These are phyloP conservation scores for Kwoniella pini DNA, from an alignment of 768 basidiomycete species.

Conservation along the genomic window DNA sequence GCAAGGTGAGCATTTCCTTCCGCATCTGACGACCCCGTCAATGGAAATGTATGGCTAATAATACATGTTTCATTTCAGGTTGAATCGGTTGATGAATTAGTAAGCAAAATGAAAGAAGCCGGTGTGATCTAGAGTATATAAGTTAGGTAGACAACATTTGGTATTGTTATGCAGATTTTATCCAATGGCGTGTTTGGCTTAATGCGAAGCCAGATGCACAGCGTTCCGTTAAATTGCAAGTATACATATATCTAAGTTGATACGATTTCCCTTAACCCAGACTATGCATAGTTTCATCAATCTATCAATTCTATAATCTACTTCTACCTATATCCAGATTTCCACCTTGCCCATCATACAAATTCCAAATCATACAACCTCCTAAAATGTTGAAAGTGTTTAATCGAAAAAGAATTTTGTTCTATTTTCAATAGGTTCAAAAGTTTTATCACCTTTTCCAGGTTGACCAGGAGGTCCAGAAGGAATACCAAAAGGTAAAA, in stretches of 20 bases:
- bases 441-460: conserved; percentile 40
- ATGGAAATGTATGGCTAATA: no score
- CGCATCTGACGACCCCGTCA: no score
- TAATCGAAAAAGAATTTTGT: conserved; percentile 47
- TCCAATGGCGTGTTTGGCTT: no score
- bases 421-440: conserved; percentile 50
- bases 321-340: not conserved
- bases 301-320: no score
- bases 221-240: no score
- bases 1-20: conserved; percentile 64
- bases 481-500: conserved; percentile 54
- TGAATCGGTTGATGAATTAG: conserved; percentile 80
- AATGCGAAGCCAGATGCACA: no score
- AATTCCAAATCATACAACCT: not conserved
- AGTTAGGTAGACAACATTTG: no score
- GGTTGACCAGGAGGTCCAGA: conserved; percentile 33
- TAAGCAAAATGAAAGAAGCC: conserved; percentile 84
- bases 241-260: no score
- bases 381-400: no score
- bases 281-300: no score
- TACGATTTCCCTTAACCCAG: no score
- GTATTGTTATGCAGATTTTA: no score
- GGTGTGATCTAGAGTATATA: conserved; percentile 57
- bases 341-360: not conserved
- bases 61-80: conserved; percentile 64